phyloP scores from a whole-genome alignment of 768 basidiomycete genomes.

The Xanthoconium purpureum region DNA sequence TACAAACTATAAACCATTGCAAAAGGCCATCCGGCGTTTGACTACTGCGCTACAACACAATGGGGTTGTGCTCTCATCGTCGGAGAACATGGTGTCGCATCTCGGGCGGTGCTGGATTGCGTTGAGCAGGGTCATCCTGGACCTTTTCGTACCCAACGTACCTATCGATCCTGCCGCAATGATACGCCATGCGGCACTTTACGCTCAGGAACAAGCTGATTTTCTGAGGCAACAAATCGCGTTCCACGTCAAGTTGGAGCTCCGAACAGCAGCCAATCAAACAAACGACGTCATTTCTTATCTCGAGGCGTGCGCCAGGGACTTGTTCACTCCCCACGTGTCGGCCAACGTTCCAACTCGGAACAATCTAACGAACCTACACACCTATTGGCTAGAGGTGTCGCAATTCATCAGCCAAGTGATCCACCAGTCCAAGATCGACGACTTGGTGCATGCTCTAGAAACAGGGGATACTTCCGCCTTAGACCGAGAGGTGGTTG shows the following conservation, averaged over 20 bases:
- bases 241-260: constrained; percentile 57
- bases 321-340: constrained; percentile 22
- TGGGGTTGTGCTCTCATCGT: constrained; percentile 9
- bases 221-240: constrained; percentile 46
- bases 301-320: constrained; percentile 39
- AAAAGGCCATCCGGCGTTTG: constrained; percentile 33
- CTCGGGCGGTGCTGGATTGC: constrained; percentile 58
- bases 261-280: constrained; percentile 51
- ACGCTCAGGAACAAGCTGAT: constrained; percentile 41
- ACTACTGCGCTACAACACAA: constrained; percentile 24
- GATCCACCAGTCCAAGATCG: constrained; percentile 45
- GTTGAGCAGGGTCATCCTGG: constrained; percentile 55
- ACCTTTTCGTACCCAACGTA: constrained; percentile 75
- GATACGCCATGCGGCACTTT: constrained; percentile 43
- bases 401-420: constrained; percentile 68
- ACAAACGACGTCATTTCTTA: constrained; percentile 47
- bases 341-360: constrained; percentile 34
- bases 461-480: constrained; percentile 37
- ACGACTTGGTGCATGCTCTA: constrained; percentile 43
- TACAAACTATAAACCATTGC: constrained; percentile 35
- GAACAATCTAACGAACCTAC: constrained; percentile 47
- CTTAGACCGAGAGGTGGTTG: constrained; percentile 56
- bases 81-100: constrained; percentile 29
- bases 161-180: constrained; percentile 86
- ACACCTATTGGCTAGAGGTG: constrained; percentile 74